Conservation (phyloP, 768 basidiomycete genomes). For the Crucibulum laeve region DNA sequence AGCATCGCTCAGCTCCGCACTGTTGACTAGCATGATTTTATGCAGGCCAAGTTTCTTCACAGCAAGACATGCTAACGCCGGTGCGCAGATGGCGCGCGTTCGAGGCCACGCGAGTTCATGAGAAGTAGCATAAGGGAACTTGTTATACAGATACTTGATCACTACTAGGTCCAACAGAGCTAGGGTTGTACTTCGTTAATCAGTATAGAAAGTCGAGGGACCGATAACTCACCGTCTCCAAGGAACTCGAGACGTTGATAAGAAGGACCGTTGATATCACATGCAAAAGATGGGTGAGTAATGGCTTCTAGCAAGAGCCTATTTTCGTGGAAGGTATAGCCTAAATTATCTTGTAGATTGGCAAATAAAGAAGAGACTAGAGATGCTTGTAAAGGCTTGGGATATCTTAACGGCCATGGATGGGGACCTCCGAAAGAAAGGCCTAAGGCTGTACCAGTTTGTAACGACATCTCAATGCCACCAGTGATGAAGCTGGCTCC, state of each 20-base stretch:
- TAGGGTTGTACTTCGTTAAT: slow-evolving; percentile 18
- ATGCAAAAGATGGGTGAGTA: slow-evolving; percentile 79
- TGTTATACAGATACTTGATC: slow-evolving; percentile 63
- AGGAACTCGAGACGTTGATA: slow-evolving; percentile 89
- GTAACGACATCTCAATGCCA: slow-evolving; percentile 66
- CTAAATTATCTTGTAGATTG: slow-evolving; percentile 56
- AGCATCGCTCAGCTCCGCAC: slow-evolving; percentile 59
- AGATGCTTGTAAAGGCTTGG: slow-evolving; percentile 21
- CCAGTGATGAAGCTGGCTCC: slow-evolving; percentile 75
- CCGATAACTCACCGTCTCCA: slow-evolving; percentile 69
- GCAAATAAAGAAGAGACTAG: slow-evolving; percentile 43
- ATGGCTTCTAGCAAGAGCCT: slow-evolving; percentile 70
- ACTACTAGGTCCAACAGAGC: slow-evolving; percentile 73
- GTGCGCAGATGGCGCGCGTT: slow-evolving; percentile 67
- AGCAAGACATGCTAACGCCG: slow-evolving; percentile 66
- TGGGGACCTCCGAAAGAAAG: slow-evolving; percentile 68
- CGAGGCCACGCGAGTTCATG: slow-evolving; percentile 72
- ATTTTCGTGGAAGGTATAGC: slow-evolving; percentile 66
- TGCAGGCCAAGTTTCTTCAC: slow-evolving; percentile 66
- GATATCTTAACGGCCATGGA: slow-evolving; percentile 65
- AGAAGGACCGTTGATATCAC: slow-evolving; percentile 44
- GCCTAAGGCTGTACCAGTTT: slow-evolving; percentile 57
- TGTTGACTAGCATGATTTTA: slow-evolving; percentile 65
- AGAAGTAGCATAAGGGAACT: slow-evolving; percentile 69
- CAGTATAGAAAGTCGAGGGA: not conserved